Evolutionary conservation across 73 alveolate species (phyloP), one percentile per base, ranked within the genome.

Genomic region (Halteria grandinella): DNA sequence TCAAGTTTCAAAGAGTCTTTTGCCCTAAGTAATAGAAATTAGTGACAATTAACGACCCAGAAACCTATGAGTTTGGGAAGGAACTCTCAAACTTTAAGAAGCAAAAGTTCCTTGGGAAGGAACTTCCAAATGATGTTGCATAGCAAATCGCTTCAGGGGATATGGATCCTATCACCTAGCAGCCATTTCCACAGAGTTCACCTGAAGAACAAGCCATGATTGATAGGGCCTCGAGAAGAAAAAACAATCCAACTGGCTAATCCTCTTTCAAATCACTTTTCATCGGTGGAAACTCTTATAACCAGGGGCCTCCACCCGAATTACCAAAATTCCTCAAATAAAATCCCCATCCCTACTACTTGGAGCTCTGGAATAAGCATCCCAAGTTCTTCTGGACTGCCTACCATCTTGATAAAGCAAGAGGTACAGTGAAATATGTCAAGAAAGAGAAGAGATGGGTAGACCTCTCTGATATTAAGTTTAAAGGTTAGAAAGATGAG

Each of bases 1-100:
- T 96, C 73, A 89, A 93, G 54, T 95, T 82, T 54, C 95, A 96
- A 72, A 75, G 86, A 0, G 98, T 96, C 0, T 96, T 76, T 77
- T 95, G 99, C 64, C 99, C 99, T 32, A 41, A 78, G 10, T 73
- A 82, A 53, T 74, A 93, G 51, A 85, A 94, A 71, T 47, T 87
- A 49, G 95, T 75, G 17, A 58, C 85, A 69, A 79, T 78, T 40
- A 70, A 88, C 79, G 94, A 85, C 39, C 64, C 87, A 10, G 79
- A 60, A 70, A 63, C 55, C 79, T 12, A 83, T 69, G 69, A n/a
- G n/a, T 86, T 83, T 75, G 77, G 63, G 41, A 55, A 75, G 57
- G 88, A 53, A 28, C 31, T 63, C 20, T 73, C 74, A 48, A 79
- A 76, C 54, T 31, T 75, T 23, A 72, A 78, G 48, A 78, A 84